A percentile compares a stretch with the other conserved stretches of the same genome.
These are phyloP conservation scores for Paramecium primaurelia DNA, from an alignment of 73 alveolate genomes.

Conservation along the genomic window DNA sequence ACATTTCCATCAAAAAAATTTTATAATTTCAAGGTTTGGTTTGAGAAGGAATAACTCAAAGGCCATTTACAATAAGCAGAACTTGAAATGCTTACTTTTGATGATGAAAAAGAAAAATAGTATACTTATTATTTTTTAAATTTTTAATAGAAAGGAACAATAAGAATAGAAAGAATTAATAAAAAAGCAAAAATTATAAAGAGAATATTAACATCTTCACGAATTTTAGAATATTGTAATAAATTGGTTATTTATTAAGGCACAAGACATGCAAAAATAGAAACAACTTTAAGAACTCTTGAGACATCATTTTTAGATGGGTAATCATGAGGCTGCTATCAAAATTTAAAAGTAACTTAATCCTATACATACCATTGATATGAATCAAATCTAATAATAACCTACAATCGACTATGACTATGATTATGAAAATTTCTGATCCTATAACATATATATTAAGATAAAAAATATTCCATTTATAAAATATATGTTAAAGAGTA, in stretches of 20 bases:
- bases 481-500: background rate
- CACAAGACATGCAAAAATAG: constrained; percentile 33
- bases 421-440: constrained; percentile 38
- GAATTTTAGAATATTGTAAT: constrained; percentile 22
- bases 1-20: constrained; percentile 50
- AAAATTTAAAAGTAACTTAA: background rate
- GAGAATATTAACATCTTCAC: constrained; percentile 38
- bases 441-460: background rate
- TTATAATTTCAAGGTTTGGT: constrained; percentile 49
- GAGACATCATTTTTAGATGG: constrained; percentile 30
- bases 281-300: constrained; percentile 14
- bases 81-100: background rate
- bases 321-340: constrained; percentile 21
- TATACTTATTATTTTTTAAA: background rate
- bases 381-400: background rate
- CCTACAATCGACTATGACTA: constrained; percentile 5
- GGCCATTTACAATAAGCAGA: background rate
- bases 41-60: constrained; percentile 14
- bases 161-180: background rate
- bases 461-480: background rate
- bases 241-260: background rate
- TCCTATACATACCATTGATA: constrained; percentile 13
- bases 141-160: background rate
- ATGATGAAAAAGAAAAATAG: background rate
- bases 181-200: background rate